Base-by-base conservation (phyloP, 2,329 filamentous ascomycete genomes). In the Ploettnerulaceae sp. region DNA sequence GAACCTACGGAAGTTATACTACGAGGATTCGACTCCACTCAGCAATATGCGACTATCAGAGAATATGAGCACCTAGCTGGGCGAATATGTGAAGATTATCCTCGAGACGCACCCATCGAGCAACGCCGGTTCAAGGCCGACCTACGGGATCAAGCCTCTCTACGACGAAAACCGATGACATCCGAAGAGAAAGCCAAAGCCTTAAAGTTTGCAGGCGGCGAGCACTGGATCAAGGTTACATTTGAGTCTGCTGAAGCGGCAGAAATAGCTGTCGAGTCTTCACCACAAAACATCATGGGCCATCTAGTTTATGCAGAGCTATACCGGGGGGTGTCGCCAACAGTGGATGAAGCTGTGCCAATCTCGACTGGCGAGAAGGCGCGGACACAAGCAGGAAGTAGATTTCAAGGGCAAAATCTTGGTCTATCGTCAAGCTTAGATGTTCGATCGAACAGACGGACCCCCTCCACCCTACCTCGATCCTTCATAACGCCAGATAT, bases 191-290 rank as follows among this genome's bases (percentile, higher is more conserved):
- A 89, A 46, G 73, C 76, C 43, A 85, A 90, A 64, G 87, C 91
- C 61, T 89, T 90, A 67, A 79, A 76, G 51, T 89, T 88, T 52
- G 84, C 84, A 35, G 86, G 89, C 39, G 91, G 91, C 33, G 78
- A 86, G 57, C 87, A 95, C 71, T 97, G 91, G 91, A 89, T 96
- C 59, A 89, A 89, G 65, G 73, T 90, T 45, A 90, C 86, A 1
- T 90, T 89, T 59, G 86, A 89, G 66, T 86, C 81, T 32, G 73
- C 76, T 38, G 77, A 84, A 56, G 82, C 84, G 2, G 86, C 84
- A 15, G 82, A 86, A 49, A 72, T 79, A 8, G 86, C 86, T 17
- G 69, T 82, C 32, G 84, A 77, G 61, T 76, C 78, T 44, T 88
- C 84, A 41, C 86, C 86, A 0, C 82, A 89, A 66, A 75, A 75